Base-by-base conservation (phyloP, 2,329 filamentous ascomycete species). In the Cercospora berteroae region DNA sequence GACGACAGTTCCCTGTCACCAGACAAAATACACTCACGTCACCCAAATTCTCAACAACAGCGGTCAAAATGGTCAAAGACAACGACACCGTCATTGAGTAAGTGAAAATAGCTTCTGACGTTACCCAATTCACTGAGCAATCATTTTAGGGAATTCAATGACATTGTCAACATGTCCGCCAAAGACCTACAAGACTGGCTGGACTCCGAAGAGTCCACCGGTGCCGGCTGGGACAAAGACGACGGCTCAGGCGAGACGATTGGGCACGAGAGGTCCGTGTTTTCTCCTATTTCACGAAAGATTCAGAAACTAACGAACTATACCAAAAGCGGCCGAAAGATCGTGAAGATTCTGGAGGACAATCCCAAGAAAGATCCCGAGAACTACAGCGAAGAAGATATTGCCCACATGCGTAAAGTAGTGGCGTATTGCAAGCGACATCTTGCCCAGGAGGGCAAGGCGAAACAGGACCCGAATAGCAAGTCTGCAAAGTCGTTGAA, bases 361-460 rank as follows among this genome's bases (percentile, higher is more conserved):
- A 90, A 90, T 65, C 87, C 87, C 0, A 78, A 84, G 8, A 89
- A 86, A 70, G 80, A 86, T 7, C 80, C 83, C 0, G 81, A 82
- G 6, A 82, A 84, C 66, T 90, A 90, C 74, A 83, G 84, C 0
- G 82, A 88, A 3, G 80, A 83, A 1, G 83, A 86, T 63, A 77
- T 89, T 20, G 77, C 82, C 58, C 88, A 77, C 60, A 77, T 77
- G 75, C 72, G 75, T n/a, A 74, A 72, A 70, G 88, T 89, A 0
- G 87, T 89, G 0, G 82, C 87, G 0, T 89, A 89, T 69, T 88
- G 86, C 75, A 90, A 90, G 75, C 81, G 88, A 4, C 88, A 90
- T 78, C 79, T 91, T 0, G 88, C 88, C 0, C 88, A 90, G 72
- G 88, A 90, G 76, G 82, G 84, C 65, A 84, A 82, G 69, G 82